Evolutionary conservation across 345 rosid species (phyloP).

Genomic region (Raphanus sativus): DNA sequence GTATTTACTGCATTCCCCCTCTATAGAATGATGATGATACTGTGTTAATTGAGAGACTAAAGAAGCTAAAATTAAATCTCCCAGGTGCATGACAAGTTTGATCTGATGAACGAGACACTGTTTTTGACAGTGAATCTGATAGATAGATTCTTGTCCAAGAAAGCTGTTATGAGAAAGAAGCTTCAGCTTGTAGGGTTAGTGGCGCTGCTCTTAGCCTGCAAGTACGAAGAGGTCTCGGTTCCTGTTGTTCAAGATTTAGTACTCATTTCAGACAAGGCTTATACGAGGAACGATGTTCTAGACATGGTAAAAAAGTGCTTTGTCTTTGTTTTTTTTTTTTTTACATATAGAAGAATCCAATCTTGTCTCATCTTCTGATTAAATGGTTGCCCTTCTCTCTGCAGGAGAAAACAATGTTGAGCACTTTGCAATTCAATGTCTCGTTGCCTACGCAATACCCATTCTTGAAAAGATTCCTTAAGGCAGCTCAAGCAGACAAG

Average conservation of each 20-base stretch:
- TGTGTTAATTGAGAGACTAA: slow-evolving; percentile 13
- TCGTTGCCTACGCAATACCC: slow-evolving; percentile 84
- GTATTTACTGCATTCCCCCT: slow-evolving; percentile 29
- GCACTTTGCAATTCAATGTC: slow-evolving; percentile 74
- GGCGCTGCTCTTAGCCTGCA: slow-evolving; percentile 93
- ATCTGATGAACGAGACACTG: slow-evolving; percentile 75
- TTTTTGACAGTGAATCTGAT: slow-evolving; percentile 81
- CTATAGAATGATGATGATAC: not conserved
- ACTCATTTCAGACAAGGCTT: slow-evolving; percentile 88
- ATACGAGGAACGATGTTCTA: slow-evolving; percentile 63
- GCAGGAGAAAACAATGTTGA: slow-evolving; percentile 81
- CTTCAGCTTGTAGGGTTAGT: slow-evolving; percentile 92
- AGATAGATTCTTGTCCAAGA: slow-evolving; percentile 83
- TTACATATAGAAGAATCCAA: not conserved
- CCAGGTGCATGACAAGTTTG: slow-evolving; percentile 97
- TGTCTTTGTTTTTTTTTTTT: not conserved
- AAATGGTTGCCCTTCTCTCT: not conserved
- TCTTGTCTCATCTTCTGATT: not conserved
- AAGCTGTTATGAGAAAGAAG: slow-evolving; percentile 67
- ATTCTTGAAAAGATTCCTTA: slow-evolving; percentile 73
- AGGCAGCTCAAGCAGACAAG: slow-evolving; percentile 84
- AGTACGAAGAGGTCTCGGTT: slow-evolving; percentile 93
- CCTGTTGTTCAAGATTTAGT: slow-evolving; percentile 84
- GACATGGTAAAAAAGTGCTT: slow-evolving; percentile 54
- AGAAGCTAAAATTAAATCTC: slow-evolving; percentile 24